A percentile compares a stretch with the other conserved stretches of the same genome.
These are phyloP conservation scores for Talaromyces adpressus DNA, from an alignment of 495 filamentous ascomycete genomes.

Conservation along the genomic window DNA sequence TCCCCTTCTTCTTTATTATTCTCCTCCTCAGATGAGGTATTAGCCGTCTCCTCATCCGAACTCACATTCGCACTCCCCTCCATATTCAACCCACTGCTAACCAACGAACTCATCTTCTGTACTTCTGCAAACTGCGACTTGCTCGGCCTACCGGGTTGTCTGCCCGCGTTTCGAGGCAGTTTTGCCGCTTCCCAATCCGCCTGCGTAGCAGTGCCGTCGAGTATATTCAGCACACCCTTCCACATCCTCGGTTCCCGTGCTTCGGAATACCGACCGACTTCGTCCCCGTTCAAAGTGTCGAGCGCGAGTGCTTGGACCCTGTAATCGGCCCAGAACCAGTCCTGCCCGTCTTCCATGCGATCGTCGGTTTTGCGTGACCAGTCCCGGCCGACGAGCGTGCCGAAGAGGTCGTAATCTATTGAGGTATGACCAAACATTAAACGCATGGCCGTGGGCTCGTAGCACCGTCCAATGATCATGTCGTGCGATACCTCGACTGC, in stretches of 20 bases:
- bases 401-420: slow-evolving; percentile 26
- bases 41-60: slow-evolving; percentile 19
- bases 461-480: slow-evolving; percentile 48
- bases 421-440: slow-evolving; percentile 32
- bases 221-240: slow-evolving; percentile 35
- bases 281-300: slow-evolving; percentile 43
- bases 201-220: slow-evolving; percentile 27
- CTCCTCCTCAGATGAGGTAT: slow-evolving; percentile 21
- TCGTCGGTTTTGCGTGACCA: slow-evolving; percentile 36
- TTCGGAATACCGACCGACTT: slow-evolving; percentile 35
- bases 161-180: slow-evolving; percentile 18
- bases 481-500: slow-evolving; percentile 38
- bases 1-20: slow-evolving; percentile 14
- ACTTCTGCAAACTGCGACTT: slow-evolving; percentile 22
- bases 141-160: slow-evolving; percentile 12
- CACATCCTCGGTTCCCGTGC: slow-evolving; percentile 37
- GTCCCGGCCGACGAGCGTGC: slow-evolving; percentile 30
- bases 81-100: slow-evolving; percentile 12
- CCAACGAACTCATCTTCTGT: slow-evolving; percentile 21
- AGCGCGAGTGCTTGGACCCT: slow-evolving; percentile 48
- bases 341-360: slow-evolving; percentile 34
- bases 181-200: slow-evolving; percentile 18
- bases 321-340: slow-evolving; percentile 52
- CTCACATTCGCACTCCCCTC: slow-evolving; percentile 8
- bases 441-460: slow-evolving; percentile 40